Evolutionary conservation across 441 rosid genomes (phyloP).

Genomic region (Cnidoscolus chayamansa): DNA sequence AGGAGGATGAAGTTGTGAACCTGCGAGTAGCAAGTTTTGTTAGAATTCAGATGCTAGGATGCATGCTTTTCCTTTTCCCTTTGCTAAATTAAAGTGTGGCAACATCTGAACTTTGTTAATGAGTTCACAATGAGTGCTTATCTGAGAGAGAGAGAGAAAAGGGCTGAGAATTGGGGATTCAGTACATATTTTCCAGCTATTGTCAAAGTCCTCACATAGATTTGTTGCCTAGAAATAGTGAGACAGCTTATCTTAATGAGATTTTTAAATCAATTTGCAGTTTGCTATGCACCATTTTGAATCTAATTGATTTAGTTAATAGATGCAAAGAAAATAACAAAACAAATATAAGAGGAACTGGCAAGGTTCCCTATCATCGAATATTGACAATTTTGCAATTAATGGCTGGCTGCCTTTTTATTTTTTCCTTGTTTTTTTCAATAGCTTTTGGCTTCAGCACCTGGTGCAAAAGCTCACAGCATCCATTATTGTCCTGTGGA

Average conservation of each 20-base stretch:
- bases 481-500: slow-evolving; percentile 53
- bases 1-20: neutral
- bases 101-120: neutral
- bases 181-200: neutral
- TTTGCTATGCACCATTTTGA: neutral
- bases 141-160: neutral
- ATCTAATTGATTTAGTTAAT: neutral
- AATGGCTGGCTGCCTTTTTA: neutral
- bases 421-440: neutral
- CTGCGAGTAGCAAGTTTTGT: neutral
- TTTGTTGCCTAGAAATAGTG: neutral
- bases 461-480: slow-evolving; percentile 40
- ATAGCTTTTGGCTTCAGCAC: slow-evolving; percentile 65
- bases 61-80: neutral
- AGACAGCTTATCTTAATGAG: neutral
- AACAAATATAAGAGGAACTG: neutral
- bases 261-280: slow-evolving; percentile 5
- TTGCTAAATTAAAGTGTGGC: neutral
- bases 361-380: neutral
- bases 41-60: neutral
- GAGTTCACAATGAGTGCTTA: neutral
- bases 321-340: neutral
- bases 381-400: slow-evolving; percentile 5
- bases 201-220: neutral
- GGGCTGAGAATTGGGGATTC: neutral